These are phyloP conservation scores for Guadua angustifolia DNA, from an alignment of 176 grass and related monocot species.

Conservation along the genomic window DNA sequence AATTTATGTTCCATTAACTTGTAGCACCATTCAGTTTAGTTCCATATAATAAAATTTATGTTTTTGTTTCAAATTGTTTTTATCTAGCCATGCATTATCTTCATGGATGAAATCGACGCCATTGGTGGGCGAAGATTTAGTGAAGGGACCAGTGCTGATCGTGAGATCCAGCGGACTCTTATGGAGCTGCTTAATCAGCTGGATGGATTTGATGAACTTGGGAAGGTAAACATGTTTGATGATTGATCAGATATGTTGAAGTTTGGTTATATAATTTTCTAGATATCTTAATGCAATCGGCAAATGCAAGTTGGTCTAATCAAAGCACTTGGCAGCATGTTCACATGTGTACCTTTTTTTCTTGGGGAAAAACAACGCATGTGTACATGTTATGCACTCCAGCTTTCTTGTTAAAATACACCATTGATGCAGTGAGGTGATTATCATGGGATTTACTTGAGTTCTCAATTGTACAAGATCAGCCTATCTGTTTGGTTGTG, in stretches of 20 bases:
- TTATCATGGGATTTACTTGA: constrained; percentile 6
- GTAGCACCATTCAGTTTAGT: background rate
- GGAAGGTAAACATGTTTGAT: constrained; percentile 68
- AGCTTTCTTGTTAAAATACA: constrained; percentile 23
- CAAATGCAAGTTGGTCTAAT: background rate
- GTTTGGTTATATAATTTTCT: constrained; percentile 11
- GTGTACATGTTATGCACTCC: background rate
- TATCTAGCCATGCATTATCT: constrained; percentile 96
- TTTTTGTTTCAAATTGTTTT: constrained; percentile 25
- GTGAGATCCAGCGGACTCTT: constrained; percentile 94
- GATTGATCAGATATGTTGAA: constrained; percentile 12
- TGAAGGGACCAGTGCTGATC: constrained; percentile 96
- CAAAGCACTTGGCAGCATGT: background rate
- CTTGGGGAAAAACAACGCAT: background rate
- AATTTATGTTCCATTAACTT: background rate
- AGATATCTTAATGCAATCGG: background rate
- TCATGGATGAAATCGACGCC: constrained; percentile 99
- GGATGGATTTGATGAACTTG: constrained; percentile 97
- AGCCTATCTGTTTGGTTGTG: background rate
- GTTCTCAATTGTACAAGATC: background rate
- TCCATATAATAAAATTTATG: background rate
- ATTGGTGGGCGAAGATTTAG: constrained; percentile 98
- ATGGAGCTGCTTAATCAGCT: constrained; percentile 99
- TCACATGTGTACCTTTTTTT: background rate
- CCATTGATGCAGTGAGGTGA: background rate